phyloP scores from a whole-genome alignment of 495 filamentous ascomycete genomes.

The Staphylotrichum longicolle region DNA sequence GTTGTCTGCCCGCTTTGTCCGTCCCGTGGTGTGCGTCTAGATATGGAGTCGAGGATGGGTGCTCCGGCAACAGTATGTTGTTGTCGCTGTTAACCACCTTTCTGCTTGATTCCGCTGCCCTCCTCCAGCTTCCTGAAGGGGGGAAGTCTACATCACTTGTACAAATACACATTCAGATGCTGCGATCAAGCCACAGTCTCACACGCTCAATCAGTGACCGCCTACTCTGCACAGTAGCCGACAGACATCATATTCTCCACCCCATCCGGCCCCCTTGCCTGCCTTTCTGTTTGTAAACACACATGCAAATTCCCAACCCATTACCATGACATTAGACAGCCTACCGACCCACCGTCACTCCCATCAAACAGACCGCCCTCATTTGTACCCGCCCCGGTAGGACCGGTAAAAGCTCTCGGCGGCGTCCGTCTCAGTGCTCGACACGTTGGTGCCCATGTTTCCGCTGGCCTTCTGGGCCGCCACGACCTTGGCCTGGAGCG shows the following conservation, averaged over 20 bases:
- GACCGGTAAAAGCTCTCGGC: conserved; percentile 82
- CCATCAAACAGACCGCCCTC: not conserved
- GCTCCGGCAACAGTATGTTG: not conserved
- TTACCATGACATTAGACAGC: conserved; percentile 35
- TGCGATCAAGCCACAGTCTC: not conserved
- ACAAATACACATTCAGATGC: conserved; percentile 21
- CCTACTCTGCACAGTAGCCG: too few species aligned
- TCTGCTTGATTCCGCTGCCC: not conserved
- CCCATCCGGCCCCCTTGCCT: too few species aligned
- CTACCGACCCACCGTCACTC: conserved; percentile 26
- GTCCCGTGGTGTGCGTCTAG: not conserved
- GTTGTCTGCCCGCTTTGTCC: not conserved
- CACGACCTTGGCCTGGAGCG: conserved; percentile 72
- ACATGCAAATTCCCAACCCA: conserved; percentile 9
- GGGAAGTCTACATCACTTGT: conserved; percentile 20
- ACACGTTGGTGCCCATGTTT: conserved; percentile 60
- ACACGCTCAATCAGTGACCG: not conserved
- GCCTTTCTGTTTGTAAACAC: not conserved
- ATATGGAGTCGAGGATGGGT: not conserved
- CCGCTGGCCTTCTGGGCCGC: conserved; percentile 74
- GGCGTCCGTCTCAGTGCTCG: conserved; percentile 58
- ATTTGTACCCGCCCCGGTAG: conserved; percentile 56
- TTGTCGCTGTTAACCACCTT: not conserved
- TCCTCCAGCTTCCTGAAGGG: not conserved
- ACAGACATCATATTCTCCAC: too few species aligned